These are phyloP conservation scores for Daldinia eschscholtzii DNA, from an alignment of 2,329 filamentous ascomycete genomes.

Conservation along the genomic window DNA sequence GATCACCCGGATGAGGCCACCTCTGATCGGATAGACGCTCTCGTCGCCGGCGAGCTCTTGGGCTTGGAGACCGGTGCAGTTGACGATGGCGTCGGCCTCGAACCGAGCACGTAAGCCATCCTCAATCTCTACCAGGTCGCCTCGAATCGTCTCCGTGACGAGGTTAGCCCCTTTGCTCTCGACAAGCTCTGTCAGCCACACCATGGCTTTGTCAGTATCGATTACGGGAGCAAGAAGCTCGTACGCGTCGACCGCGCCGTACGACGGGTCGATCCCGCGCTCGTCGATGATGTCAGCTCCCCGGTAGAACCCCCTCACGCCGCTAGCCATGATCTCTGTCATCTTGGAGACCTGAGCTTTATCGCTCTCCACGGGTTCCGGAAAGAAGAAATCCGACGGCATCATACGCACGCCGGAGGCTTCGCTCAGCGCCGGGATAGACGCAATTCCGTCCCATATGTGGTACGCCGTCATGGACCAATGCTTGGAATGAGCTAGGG, in stretches of 20 bases:
- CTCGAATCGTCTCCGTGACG: constrained; percentile 55
- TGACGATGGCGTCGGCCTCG: constrained; percentile 59
- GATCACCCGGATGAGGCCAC: constrained; percentile 59
- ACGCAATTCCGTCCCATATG: constrained; percentile 57
- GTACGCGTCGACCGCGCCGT: constrained; percentile 59
- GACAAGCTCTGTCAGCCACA: constrained; percentile 57
- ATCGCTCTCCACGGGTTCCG: constrained; percentile 52
- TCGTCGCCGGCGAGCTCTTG: constrained; percentile 55
- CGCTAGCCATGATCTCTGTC: constrained; percentile 56
- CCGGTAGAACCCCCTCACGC: constrained; percentile 56
- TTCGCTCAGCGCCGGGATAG: constrained; percentile 49
- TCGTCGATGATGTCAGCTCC: constrained; percentile 55
- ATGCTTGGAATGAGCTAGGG: constrained; percentile 55
- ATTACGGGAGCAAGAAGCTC: constrained; percentile 60
- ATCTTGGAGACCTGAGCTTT: constrained; percentile 55
- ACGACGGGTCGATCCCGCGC: constrained; percentile 50
- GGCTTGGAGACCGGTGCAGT: constrained; percentile 57
- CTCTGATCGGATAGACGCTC: constrained; percentile 59
- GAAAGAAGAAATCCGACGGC: constrained; percentile 58
- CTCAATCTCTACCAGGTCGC: constrained; percentile 55
- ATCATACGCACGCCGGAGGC: constrained; percentile 56
- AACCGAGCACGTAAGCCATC: constrained; percentile 52
- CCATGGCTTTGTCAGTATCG: constrained; percentile 60
- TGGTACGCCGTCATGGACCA: constrained; percentile 59
- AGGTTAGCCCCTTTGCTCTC: constrained; percentile 57